These are phyloP conservation scores for Malassezia vespertilionis DNA, from an alignment of 1,284 basidiomycete genomes.

Conservation along the genomic window DNA sequence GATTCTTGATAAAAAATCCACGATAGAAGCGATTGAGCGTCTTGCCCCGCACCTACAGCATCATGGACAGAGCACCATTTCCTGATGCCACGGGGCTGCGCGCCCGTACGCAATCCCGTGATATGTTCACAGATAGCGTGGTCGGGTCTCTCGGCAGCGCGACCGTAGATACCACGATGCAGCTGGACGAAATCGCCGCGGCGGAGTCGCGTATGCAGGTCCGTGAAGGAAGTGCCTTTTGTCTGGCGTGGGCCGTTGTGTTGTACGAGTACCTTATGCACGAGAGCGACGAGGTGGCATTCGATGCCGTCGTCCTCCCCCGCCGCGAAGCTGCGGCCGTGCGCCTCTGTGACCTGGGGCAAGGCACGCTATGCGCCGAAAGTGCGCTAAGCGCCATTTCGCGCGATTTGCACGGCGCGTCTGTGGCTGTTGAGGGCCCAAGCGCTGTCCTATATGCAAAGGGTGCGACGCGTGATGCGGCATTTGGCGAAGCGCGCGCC, in stretches of 20 bases:
- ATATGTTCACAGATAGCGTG: neutral
- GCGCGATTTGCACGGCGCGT: neutral
- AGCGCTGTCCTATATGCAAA: neutral
- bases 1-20: too few species aligned
- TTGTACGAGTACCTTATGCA: slow-evolving; percentile 13
- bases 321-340: too few species aligned
- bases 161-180: neutral
- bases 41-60: too few species aligned
- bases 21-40: too few species aligned
- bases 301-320: neutral
- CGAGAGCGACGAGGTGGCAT: slow-evolving; percentile 6
- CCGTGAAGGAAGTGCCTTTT: neutral
- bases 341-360: too few species aligned
- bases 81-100: slow-evolving; percentile 40
- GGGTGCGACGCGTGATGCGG: neutral
- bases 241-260: slow-evolving; percentile 3
- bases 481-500: neutral
- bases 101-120: slow-evolving; percentile 3
- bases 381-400: neutral
- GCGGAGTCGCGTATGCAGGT: neutral
- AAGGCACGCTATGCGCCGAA: too few species aligned
- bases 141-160: neutral
- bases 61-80: slow-evolving; percentile 26
- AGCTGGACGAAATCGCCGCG: neutral
- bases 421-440: neutral